A percentile compares a stretch with the other conserved stretches of the same genome.
Conservation (phyloP, 176 grass and related monocot species). For the Tillandsia leiboldiana region DNA sequence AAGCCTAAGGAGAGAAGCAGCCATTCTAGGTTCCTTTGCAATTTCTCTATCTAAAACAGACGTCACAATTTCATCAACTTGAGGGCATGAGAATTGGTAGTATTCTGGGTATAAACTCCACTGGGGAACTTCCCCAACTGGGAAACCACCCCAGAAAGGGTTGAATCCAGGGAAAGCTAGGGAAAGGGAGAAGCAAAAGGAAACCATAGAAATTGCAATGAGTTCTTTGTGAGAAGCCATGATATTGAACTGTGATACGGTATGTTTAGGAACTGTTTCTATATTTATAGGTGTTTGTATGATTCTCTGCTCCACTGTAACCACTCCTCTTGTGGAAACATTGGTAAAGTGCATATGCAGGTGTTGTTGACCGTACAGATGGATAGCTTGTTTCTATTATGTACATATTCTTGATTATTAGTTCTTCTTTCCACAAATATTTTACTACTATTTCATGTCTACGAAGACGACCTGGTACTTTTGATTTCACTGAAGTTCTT, state of each 20-base stretch:
- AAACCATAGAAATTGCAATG: conserved; percentile 18
- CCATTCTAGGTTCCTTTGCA: conserved; percentile 40
- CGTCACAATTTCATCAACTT: conserved; percentile 54
- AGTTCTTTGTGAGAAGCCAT: conserved; percentile 54
- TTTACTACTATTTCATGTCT: too few species aligned
- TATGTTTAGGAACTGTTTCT: conserved; percentile 2
- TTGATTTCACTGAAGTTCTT: too few species aligned
- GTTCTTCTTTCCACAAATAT: too few species aligned
- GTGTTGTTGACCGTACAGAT: not conserved
- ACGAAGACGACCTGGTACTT: too few species aligned
- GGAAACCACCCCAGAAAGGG: conserved; percentile 33
- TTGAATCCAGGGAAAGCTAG: conserved; percentile 30
- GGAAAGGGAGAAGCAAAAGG: conserved; percentile 30
- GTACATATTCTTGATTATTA: not conserved
- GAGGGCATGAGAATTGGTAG: conserved; percentile 60
- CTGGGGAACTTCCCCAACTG: conserved; percentile 16
- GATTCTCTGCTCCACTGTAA: conserved; percentile 22
- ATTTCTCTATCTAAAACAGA: conserved; percentile 55
- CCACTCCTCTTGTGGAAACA: conserved; percentile 22
- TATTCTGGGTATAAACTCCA: conserved; percentile 42
- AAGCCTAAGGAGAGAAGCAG: conserved; percentile 66
- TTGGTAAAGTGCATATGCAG: not conserved
- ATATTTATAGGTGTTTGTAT: conserved; percentile 25
- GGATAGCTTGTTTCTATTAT: not conserved
- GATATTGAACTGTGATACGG: conserved; percentile 9